These are phyloP conservation scores for Coprinellus aureogranulatus DNA, from an alignment of 768 basidiomycete genomes.

Conservation along the genomic window DNA sequence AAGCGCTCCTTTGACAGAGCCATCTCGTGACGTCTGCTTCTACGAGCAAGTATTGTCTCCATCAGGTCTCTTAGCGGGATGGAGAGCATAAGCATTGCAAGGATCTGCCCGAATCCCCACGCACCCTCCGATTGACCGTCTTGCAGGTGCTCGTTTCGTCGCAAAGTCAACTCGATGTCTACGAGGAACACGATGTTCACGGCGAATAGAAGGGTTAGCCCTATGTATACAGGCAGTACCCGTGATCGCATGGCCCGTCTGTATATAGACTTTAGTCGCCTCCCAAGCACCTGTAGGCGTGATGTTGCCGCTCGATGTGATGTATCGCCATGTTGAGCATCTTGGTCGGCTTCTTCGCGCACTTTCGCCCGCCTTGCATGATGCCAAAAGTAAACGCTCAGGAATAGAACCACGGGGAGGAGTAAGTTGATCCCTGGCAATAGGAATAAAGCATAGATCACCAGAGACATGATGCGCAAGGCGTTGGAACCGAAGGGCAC, in stretches of 20 bases:
- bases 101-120: not conserved
- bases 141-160: not conserved
- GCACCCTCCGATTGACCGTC: not conserved
- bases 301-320: too few relatives aligned
- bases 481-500: not conserved
- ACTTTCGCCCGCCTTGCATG: not conserved
- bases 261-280: too few relatives aligned
- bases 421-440: slow-evolving; percentile 1
- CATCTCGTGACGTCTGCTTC: too few relatives aligned
- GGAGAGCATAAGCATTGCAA: not conserved
- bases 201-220: slow-evolving; percentile 9
- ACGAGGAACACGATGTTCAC: slow-evolving; percentile 18
- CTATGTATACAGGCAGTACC: too few relatives aligned
- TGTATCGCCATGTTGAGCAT: not conserved
- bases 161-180: slow-evolving; percentile 18
- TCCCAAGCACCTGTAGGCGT: too few relatives aligned
- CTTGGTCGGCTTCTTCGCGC: not conserved
- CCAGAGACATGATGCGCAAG: not conserved
- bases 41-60: not conserved
- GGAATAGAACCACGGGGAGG: not conserved
- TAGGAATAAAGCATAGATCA: not conserved
- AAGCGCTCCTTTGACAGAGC: too few relatives aligned
- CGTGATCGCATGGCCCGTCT: too few relatives aligned
- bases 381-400: not conserved
- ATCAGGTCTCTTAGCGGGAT: not conserved